Conservation (phyloP, 208 protist species). For the Leishmania tarentolae region DNA sequence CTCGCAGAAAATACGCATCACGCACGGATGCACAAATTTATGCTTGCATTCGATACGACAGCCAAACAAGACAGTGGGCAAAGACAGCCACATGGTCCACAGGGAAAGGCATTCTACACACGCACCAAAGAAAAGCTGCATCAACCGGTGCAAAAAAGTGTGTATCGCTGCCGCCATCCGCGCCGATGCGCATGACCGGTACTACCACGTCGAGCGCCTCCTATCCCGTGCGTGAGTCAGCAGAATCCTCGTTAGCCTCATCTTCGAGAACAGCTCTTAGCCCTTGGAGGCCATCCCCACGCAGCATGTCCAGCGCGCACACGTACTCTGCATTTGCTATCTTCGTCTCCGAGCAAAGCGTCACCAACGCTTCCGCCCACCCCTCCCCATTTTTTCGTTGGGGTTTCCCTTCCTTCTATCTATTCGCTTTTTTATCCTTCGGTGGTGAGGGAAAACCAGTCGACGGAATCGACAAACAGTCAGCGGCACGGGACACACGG, state of each 20-base stretch:
- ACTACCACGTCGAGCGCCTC: not conserved
- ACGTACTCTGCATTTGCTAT: not conserved
- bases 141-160: not conserved
- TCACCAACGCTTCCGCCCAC: not conserved
- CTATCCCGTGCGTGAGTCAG: no score
- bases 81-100: not conserved
- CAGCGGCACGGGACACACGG: not conserved
- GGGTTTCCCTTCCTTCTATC: not conserved
- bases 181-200: not conserved
- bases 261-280: not conserved
- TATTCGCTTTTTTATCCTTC: not conserved
- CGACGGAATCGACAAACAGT: not conserved
- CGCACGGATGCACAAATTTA: not conserved
- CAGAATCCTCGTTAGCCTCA: not conserved
- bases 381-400: not conserved
- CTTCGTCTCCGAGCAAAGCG: no score
- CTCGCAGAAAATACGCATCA: not conserved
- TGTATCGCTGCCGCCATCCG: not conserved
- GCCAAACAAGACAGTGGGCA: not conserved
- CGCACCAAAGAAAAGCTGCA: not conserved
- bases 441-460: not conserved
- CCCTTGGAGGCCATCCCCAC: not conserved
- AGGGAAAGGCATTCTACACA: not conserved
- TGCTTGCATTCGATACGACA: not conserved
- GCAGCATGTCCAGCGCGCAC: not conserved